Conservation (phyloP, 345 rosid species). For the Euphorbia peplus region DNA sequence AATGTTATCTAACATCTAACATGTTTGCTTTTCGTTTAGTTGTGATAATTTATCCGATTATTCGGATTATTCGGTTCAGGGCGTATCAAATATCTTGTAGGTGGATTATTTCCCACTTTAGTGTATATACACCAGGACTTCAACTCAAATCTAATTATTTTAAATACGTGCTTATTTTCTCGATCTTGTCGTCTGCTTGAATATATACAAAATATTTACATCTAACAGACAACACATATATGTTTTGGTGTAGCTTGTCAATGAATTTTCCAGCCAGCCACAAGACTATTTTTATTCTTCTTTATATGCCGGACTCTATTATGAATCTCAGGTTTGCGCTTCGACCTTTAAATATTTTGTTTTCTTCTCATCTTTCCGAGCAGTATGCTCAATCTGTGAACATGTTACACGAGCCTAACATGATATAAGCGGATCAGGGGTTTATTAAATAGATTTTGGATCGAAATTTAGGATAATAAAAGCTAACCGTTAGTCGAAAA, state of each 20-base stretch:
- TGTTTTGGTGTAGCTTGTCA: slow-evolving; percentile 46
- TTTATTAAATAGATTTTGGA: too few relatives aligned
- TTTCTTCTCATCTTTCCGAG: not conserved
- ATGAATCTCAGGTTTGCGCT: slow-evolving; percentile 71
- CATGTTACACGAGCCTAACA: too few relatives aligned
- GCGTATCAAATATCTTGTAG: too few relatives aligned
- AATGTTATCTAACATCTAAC: slow-evolving; percentile 1
- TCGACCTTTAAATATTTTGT: not conserved
- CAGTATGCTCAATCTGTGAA: too few relatives aligned
- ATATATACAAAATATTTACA: not conserved
- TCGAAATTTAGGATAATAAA: too few relatives aligned
- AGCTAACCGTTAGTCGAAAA: too few relatives aligned
- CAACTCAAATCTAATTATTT: too few relatives aligned
- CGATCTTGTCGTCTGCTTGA: not conserved
- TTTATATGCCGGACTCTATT: slow-evolving; percentile 72
- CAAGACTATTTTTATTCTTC: slow-evolving; percentile 71
- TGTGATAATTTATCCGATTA: not conserved
- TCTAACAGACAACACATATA: slow-evolving; percentile 6
- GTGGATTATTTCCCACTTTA: too few relatives aligned
- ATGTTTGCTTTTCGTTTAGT: not conserved
- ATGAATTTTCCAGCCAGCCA: slow-evolving; percentile 51
- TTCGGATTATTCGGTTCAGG: too few relatives aligned
- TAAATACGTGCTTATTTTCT: not conserved
- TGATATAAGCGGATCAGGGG: too few relatives aligned
- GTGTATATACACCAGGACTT: too few relatives aligned